Evolutionary conservation across 2,329 filamentous ascomycete genomes (phyloP).

Genomic region (Trichophyton rubrum): DNA sequence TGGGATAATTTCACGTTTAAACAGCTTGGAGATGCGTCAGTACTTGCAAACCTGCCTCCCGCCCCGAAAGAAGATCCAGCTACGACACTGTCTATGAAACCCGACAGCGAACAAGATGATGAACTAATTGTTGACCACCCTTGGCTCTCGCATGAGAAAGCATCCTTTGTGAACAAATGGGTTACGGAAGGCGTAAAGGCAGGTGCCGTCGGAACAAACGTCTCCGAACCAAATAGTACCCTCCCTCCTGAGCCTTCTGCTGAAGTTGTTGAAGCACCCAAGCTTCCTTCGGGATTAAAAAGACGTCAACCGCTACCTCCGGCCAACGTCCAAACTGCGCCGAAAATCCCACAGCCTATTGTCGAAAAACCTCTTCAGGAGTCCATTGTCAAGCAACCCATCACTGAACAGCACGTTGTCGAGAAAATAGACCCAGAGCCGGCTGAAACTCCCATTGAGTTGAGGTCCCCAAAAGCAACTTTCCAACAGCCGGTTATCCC

Average conservation of each 20-base stretch:
- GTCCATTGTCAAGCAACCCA: too few species aligned
- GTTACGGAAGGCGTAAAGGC: constrained; percentile 17
- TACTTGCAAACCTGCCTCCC: constrained; percentile 13
- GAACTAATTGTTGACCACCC: constrained; percentile 12
- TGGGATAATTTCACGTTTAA: constrained; percentile 24
- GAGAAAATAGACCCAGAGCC: background rate
- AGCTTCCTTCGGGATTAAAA: background rate
- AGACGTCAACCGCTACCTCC: background rate
- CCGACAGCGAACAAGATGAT: background rate
- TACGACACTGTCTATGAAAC: background rate
- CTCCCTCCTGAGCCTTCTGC: constrained; percentile 6
- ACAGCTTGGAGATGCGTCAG: constrained; percentile 21
- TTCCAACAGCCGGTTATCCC: background rate
- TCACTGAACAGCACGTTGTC: background rate
- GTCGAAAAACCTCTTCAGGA: background rate
- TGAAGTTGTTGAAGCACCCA: background rate
- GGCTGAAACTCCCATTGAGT: background rate
- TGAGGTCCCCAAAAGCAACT: background rate
- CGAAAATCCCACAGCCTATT: background rate
- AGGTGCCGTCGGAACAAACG: constrained; percentile 10
- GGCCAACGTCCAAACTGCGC: background rate
- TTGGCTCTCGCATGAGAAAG: constrained; percentile 20
- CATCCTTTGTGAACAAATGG: constrained; percentile 21
- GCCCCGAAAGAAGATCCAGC: constrained; percentile 9
- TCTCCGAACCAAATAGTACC: constrained; percentile 6